Conservation (phyloP, 495 filamentous ascomycete species). For the Podospora comata region DNA sequence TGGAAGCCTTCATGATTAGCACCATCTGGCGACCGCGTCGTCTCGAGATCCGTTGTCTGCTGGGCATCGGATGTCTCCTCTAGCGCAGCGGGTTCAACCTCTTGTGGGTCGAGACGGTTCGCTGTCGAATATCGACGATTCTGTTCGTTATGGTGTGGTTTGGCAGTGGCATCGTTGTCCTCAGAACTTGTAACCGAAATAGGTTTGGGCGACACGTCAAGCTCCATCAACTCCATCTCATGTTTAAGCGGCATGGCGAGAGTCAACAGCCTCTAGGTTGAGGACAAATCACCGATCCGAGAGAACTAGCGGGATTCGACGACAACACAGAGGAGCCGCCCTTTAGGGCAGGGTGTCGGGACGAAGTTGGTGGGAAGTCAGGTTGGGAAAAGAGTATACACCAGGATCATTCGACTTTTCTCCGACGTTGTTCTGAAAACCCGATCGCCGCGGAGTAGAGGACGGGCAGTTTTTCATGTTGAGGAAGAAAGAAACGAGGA, state of each 20-base stretch:
- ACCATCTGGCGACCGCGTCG: not conserved
- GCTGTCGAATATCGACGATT: not conserved
- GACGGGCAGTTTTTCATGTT: not conserved
- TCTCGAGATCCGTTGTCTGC: not conserved
- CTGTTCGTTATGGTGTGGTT: not conserved
- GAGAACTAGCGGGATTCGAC: not conserved
- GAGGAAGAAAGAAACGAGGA: not conserved
- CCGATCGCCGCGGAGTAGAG: not conserved
- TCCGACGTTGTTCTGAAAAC: not conserved
- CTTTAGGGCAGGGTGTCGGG: not conserved
- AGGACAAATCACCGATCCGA: not conserved
- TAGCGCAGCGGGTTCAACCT: not conserved
- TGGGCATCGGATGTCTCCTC: not conserved
- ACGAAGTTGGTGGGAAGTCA: not conserved
- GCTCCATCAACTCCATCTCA: not conserved
- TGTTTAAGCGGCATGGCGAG: not conserved
- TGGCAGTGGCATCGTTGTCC: not conserved
- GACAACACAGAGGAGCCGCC: not conserved
- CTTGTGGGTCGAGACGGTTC: not conserved
- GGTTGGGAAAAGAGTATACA: not conserved
- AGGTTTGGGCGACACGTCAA: not conserved
- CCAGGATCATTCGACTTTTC: not conserved
- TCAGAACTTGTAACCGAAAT: not conserved
- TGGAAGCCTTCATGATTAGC: not conserved
- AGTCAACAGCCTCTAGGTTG: not conserved